Evolutionary conservation across 495 filamentous ascomycete species (phyloP).

Genomic region (Lasiosphaeria hispida): DNA sequence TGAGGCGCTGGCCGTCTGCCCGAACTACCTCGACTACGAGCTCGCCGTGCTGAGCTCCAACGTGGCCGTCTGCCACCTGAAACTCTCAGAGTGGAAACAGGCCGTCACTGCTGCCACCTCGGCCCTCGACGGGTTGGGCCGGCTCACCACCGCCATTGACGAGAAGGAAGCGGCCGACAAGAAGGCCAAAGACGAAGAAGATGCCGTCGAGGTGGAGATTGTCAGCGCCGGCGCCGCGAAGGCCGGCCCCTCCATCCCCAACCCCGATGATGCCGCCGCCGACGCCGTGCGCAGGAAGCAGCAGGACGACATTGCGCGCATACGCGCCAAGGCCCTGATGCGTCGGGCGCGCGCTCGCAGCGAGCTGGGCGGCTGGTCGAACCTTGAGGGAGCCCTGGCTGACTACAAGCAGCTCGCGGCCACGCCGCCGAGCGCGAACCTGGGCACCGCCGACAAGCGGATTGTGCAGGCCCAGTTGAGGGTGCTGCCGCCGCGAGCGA

Average conservation of each 20-base stretch:
- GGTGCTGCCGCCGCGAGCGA: constrained; percentile 62
- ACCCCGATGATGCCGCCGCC: constrained; percentile 36
- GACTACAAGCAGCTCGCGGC: constrained; percentile 62
- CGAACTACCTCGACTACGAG: constrained; percentile 87
- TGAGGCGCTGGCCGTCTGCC: constrained; percentile 75
- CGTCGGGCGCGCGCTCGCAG: constrained; percentile 74
- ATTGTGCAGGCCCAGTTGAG: constrained; percentile 64
- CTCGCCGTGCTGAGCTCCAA: constrained; percentile 84
- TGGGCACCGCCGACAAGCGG: constrained; percentile 62
- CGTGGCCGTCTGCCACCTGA: constrained; percentile 86
- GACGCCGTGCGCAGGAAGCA: constrained; percentile 34
- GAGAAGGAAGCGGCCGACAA: constrained; percentile 20
- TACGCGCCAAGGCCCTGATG: constrained; percentile 81
- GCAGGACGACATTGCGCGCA: constrained; percentile 65
- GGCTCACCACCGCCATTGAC: constrained; percentile 40
- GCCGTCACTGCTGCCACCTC: constrained; percentile 70
- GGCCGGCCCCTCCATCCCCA: constrained; percentile 37
- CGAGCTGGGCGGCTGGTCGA: constrained; percentile 73
- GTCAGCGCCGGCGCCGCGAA: constrained; percentile 51
- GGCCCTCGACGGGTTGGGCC: constrained; percentile 69
- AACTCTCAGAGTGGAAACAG: constrained; percentile 82
- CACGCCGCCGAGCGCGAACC: constrained; percentile 42
- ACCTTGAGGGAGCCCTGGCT: constrained; percentile 76
- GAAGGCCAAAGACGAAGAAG: constrained; percentile 49
- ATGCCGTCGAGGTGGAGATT: constrained; percentile 58